Conservation (phyloP, 164 flowering plant species). For the Akebia trifoliata region DNA sequence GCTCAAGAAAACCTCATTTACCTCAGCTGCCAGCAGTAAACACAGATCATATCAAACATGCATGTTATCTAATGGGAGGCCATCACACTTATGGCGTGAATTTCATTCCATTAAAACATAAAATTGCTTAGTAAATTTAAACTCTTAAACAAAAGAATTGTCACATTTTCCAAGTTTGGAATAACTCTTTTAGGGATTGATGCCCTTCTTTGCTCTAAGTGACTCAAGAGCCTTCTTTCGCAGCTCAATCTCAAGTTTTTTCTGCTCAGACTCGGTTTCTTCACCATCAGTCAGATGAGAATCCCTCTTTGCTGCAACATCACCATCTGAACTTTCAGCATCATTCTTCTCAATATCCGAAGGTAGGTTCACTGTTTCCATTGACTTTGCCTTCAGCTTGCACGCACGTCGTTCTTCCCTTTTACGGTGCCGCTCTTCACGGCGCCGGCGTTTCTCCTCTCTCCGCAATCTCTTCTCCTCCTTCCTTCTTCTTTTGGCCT, state of each 20-base stretch:
- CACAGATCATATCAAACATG: conserved; percentile 59
- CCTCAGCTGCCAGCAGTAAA: conserved; percentile 89
- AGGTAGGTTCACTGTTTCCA: conserved; percentile 24
- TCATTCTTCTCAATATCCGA: conserved; percentile 32
- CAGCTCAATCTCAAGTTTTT: conserved; percentile 81
- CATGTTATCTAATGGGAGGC: conserved; percentile 19
- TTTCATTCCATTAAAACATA: conserved; percentile 20
- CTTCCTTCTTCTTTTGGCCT: conserved; percentile 28
- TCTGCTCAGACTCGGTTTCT: conserved; percentile 50
- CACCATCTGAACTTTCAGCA: conserved; percentile 44
- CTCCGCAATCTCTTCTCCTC: conserved; percentile 32
- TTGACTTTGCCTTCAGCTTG: conserved; percentile 22
- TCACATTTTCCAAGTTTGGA: conserved; percentile 16
- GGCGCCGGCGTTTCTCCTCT: conserved; percentile 31
- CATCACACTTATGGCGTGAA: conserved; percentile 13
- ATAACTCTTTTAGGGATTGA: conserved; percentile 30
- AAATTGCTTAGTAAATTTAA: conserved; percentile 11
- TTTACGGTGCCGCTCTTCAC: conserved; percentile 33
- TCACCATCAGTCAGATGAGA: conserved; percentile 35
- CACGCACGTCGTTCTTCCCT: conserved; percentile 32
- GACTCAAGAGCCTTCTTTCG: conserved; percentile 91
- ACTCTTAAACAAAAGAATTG: conserved; percentile 8
- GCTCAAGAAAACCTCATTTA: conserved; percentile 79
- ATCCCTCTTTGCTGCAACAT: conserved; percentile 24
- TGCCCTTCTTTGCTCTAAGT: conserved; percentile 83